Evolutionary conservation across 257 asterid species (phyloP).

Genomic region (Solanum boliviense): DNA sequence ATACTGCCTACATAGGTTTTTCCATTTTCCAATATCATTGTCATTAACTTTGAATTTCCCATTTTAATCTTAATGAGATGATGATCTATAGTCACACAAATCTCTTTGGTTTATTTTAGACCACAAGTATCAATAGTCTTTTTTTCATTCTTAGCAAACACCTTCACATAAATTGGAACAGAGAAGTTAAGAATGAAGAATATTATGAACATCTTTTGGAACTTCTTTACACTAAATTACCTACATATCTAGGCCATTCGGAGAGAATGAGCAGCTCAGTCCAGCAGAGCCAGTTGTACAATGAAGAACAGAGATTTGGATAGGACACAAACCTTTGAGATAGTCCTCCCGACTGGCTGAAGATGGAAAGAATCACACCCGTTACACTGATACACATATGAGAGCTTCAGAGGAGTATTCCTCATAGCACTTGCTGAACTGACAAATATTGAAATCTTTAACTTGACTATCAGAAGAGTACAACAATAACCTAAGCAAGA

Average conservation of each 20-base stretch:
- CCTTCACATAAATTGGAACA: neutral
- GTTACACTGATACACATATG: conserved; percentile 87
- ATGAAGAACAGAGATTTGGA: neutral
- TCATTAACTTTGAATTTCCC: neutral
- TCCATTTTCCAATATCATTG: neutral
- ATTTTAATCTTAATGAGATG: too few relatives aligned
- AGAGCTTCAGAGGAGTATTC: conserved; percentile 86
- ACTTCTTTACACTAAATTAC: neutral
- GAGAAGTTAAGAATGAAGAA: neutral
- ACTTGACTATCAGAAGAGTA: neutral
- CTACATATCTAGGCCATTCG: neutral
- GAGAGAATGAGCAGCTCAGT: neutral
- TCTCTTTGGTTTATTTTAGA: too few relatives aligned
- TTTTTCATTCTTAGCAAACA: neutral
- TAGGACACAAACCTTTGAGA: conserved; percentile 47
- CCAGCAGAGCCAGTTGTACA: neutral
- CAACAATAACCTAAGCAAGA: neutral
- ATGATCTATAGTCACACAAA: too few relatives aligned
- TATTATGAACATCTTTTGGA: neutral
- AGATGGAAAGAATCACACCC: conserved; percentile 98
- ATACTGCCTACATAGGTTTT: neutral
- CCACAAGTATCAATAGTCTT: too few relatives aligned
- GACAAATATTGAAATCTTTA: conserved; percentile 5
- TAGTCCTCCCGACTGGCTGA: conserved; percentile 80
- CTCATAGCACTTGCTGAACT: conserved; percentile 93